Evolutionary conservation across 176 grass and related monocot genomes (phyloP).

Genomic region (Elymus sibiricus): DNA sequence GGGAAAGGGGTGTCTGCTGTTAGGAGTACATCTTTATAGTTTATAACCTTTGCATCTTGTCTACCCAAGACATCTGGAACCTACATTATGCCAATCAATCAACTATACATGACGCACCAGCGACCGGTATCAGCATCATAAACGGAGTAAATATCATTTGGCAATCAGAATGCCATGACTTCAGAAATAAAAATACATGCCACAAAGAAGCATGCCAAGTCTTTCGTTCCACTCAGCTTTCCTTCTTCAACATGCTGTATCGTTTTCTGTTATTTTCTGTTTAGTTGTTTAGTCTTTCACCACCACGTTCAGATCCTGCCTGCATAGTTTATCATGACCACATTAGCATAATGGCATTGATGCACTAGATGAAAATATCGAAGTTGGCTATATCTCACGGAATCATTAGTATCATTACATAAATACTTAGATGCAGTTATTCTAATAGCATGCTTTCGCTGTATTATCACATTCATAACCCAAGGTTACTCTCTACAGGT

Average conservation of each 20-base stretch:
- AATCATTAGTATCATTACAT: not conserved
- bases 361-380: not conserved
- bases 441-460: not conserved
- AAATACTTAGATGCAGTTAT: not conserved
- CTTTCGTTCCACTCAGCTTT: not conserved
- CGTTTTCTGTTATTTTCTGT: not conserved
- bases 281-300: not conserved
- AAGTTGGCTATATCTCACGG: not conserved
- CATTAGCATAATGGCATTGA: not conserved
- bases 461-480: not conserved
- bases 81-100: not conserved
- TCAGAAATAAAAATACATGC: not conserved
- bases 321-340: not conserved
- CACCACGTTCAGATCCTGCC: not conserved
- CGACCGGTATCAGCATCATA: not conserved
- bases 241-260: not conserved
- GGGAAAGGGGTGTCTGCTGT: not conserved
- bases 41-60: not conserved
- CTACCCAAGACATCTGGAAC: not conserved
- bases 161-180: not conserved
- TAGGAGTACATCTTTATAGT: not conserved
- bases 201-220: not conserved
- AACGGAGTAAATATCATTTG: not conserved
- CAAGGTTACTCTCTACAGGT: conserved; percentile 45
- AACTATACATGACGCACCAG: not conserved